These are phyloP conservation scores for Arbutus unedo DNA, from an alignment of 148 eudicot species.

Conservation along the genomic window DNA sequence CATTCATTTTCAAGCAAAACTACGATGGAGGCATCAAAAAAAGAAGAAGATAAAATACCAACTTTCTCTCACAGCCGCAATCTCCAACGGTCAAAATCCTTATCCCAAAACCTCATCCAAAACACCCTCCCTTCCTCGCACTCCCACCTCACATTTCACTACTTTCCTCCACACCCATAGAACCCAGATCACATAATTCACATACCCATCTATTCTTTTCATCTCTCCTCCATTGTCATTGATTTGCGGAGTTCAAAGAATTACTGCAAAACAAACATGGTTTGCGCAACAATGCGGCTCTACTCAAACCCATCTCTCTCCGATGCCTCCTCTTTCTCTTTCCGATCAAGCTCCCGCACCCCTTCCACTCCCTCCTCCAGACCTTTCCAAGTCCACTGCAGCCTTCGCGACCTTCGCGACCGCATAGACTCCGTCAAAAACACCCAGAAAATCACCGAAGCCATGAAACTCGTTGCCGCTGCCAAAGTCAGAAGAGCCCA, in stretches of 20 bases:
- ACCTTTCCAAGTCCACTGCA: conserved; percentile 39
- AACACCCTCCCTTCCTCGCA: background rate
- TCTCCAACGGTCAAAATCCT: conserved; percentile 44
- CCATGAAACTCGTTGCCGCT: conserved; percentile 84
- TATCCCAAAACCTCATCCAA: conserved; percentile 68
- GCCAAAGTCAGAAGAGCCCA: conserved; percentile 76
- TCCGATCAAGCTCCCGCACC: conserved; percentile 33
- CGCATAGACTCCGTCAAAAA: conserved; percentile 59
- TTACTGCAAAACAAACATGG: conserved; percentile 24
- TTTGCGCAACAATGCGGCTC: conserved; percentile 51
- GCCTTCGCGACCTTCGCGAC: conserved; percentile 53
- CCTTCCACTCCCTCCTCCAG: conserved; percentile 17
- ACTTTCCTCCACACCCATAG: conserved; percentile 25
- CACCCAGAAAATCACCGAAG: conserved; percentile 80
- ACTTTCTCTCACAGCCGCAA: conserved; percentile 13
- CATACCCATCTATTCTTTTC: background rate
- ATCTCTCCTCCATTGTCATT: conserved; percentile 5
- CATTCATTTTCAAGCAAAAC: no score
- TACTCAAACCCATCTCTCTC: conserved; percentile 43
- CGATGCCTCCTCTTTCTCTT: conserved; percentile 46
- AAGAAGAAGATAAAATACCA: background rate
- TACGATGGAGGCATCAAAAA: background rate
- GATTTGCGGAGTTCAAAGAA: background rate
- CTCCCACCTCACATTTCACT: conserved; percentile 60
- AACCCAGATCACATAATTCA: conserved; percentile 10